A percentile compares a stretch with the other conserved stretches of the same genome.
Evolutionary conservation across 1,284 basidiomycete species (phyloP).

Genomic region (Leccinum fallax): DNA sequence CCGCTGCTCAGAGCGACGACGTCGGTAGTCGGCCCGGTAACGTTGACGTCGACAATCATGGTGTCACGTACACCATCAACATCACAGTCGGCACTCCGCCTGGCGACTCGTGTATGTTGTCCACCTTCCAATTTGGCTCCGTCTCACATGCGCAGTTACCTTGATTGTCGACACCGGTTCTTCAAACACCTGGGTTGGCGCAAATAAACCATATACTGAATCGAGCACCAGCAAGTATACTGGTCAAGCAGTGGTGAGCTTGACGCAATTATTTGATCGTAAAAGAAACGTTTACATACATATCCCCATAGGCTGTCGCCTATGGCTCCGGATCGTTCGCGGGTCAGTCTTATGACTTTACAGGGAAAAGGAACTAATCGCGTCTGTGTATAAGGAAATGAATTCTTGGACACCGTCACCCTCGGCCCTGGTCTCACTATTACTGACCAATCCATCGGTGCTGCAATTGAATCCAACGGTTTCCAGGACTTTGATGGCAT

Average conservation of each 20-base stretch:
- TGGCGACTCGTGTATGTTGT: conserved; percentile 47
- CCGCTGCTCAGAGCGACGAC: conserved; percentile 36
- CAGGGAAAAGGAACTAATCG: conserved; percentile 1
- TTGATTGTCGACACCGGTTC: conserved; percentile 35
- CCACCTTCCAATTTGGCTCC: neutral
- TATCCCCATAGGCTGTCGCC: conserved; percentile 24
- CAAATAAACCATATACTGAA: conserved; percentile 42
- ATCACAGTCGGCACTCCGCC: conserved; percentile 62
- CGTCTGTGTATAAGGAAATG: conserved; percentile 20
- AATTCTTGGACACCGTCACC: conserved; percentile 31
- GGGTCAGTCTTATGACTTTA: conserved; percentile 34
- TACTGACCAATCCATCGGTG: conserved; percentile 34
- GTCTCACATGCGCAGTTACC: conserved; percentile 18
- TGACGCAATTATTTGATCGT: neutral
- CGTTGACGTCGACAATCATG: conserved; percentile 45
- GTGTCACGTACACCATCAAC: conserved; percentile 51
- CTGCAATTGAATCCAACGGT: conserved; percentile 25
- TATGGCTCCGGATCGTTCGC: conserved; percentile 39
- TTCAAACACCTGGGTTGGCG: conserved; percentile 72
- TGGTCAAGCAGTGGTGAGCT: conserved; percentile 45
- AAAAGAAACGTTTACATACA: neutral
- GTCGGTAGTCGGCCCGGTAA: conserved; percentile 40
- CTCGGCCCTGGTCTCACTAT: conserved; percentile 32
- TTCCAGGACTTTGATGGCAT: conserved; percentile 34
- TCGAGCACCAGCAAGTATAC: conserved; percentile 52